Percentiles rank a stretch among this genome's conserved stretches.
phyloP scores from a whole-genome alignment of 805 yeast species.

The Cyberlindnera meyerae region DNA sequence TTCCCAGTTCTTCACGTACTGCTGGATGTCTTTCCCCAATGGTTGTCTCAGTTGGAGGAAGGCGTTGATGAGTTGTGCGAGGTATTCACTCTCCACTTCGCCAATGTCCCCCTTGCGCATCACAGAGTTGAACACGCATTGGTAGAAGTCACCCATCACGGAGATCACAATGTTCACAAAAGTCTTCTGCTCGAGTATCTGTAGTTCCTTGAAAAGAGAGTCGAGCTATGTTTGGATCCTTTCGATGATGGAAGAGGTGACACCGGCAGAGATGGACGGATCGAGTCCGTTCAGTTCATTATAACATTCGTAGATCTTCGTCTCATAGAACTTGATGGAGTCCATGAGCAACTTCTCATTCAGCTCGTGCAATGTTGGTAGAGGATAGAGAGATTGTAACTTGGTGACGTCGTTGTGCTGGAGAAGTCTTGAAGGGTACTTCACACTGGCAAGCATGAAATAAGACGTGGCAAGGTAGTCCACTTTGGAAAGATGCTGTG shows the following conservation, averaged over 20 bases:
- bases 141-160: conserved; percentile 18
- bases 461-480: conserved; percentile 15
- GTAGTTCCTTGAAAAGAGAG: conserved; percentile 6
- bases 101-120: conserved; percentile 18
- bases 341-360: conserved; percentile 23
- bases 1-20: conserved; percentile 16
- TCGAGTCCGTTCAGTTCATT: conserved; percentile 15
- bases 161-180: conserved; percentile 11
- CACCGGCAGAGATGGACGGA: conserved; percentile 15
- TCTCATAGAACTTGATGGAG: conserved; percentile 11
- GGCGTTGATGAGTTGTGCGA: conserved; percentile 15
- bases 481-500: conserved; percentile 13
- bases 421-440: conserved; percentile 11
- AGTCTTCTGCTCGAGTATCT: conserved; percentile 4
- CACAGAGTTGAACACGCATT: conserved; percentile 15
- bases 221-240: conserved; percentile 12
- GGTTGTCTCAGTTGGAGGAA: conserved; percentile 16
- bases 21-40: conserved; percentile 5
- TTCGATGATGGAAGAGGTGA: conserved; percentile 13
- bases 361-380: conserved; percentile 39
- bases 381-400: conserved; percentile 2
- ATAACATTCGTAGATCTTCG: conserved; percentile 4
- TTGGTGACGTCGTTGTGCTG: conserved; percentile 20
- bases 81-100: conserved; percentile 23
- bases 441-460: conserved; percentile 17